Evolutionary conservation across 1,139 yeast species (phyloP).

Genomic region (Lodderomyces jiufengensis): DNA sequence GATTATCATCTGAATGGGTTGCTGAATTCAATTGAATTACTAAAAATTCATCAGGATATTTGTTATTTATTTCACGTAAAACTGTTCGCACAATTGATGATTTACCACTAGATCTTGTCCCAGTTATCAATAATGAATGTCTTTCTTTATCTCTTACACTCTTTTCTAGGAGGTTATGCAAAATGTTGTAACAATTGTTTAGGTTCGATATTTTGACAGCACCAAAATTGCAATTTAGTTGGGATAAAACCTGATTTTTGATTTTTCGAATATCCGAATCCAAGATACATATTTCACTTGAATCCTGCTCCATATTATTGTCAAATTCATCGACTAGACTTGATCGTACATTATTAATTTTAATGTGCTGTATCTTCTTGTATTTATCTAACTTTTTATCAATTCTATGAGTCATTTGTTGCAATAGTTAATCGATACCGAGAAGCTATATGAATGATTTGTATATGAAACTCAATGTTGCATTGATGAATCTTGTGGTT

Average conservation of each 20-base stretch:
- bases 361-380: background rate
- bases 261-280: conserved; percentile 16
- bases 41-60: conserved; percentile 49
- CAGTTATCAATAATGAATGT: conserved; percentile 74
- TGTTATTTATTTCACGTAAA: conserved; percentile 38
- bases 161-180: conserved; percentile 57
- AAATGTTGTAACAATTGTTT: conserved; percentile 39
- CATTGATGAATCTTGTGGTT: too few relatives aligned
- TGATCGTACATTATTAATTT: background rate
- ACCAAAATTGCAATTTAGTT: conserved; percentile 21
- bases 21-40: conserved; percentile 65
- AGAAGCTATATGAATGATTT: too few relatives aligned
- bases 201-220: conserved; percentile 20
- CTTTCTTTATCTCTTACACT: conserved; percentile 72
- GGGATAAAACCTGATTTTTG: conserved; percentile 18
- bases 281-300: too few relatives aligned
- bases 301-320: too few relatives aligned
- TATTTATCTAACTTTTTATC: background rate
- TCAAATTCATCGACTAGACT: too few relatives aligned
- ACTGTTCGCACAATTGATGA: conserved; percentile 61
- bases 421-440: too few relatives aligned
- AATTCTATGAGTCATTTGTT: too few relatives aligned
- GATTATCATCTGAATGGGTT: conserved; percentile 69
- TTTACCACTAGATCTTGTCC: conserved; percentile 81
- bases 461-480: too few relatives aligned